These are phyloP conservation scores for Malassezia vespertilionis DNA, from an alignment of 1,284 basidiomycete genomes.

Conservation along the genomic window DNA sequence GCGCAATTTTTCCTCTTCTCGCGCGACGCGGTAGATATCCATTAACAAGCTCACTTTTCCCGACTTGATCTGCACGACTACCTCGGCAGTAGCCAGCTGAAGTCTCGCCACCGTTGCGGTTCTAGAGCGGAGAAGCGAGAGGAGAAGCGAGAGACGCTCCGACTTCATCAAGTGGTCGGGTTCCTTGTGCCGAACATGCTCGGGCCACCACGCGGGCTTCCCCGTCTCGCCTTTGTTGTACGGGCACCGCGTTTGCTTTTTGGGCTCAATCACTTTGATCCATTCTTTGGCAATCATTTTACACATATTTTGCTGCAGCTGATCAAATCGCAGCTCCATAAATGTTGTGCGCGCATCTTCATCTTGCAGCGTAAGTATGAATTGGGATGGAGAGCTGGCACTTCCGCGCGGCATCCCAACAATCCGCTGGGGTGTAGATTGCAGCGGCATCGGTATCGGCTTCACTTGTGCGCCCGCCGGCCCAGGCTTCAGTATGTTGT, in stretches of 20 bases:
- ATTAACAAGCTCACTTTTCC: constrained; percentile 50
- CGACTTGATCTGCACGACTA: constrained; percentile 49
- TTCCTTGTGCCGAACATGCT: constrained; percentile 51
- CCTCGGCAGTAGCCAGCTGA: constrained; percentile 52
- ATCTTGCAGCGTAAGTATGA: constrained; percentile 16
- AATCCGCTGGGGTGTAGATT: no score
- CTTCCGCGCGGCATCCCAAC: background rate
- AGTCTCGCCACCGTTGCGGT: constrained; percentile 49
- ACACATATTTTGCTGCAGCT: constrained; percentile 52
- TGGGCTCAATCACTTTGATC: constrained; percentile 52
- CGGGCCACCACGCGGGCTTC: constrained; percentile 54
- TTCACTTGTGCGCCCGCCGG: no score
- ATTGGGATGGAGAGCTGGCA: background rate
- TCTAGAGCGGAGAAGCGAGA: constrained; percentile 49
- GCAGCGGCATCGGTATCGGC: no score
- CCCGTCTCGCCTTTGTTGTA: constrained; percentile 53
- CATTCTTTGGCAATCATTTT: constrained; percentile 52
- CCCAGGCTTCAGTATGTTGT: no score
- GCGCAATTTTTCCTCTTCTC: constrained; percentile 41
- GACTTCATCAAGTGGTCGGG: constrained; percentile 52
- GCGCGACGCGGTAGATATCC: constrained; percentile 52
- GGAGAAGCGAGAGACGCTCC: constrained; percentile 51
- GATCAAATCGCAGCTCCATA: constrained; percentile 43
- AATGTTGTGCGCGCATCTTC: constrained; percentile 31
- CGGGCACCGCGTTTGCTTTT: constrained; percentile 52